Conservation (phyloP, 306 rosid species). For the Herpetospermum pedunculosum region DNA sequence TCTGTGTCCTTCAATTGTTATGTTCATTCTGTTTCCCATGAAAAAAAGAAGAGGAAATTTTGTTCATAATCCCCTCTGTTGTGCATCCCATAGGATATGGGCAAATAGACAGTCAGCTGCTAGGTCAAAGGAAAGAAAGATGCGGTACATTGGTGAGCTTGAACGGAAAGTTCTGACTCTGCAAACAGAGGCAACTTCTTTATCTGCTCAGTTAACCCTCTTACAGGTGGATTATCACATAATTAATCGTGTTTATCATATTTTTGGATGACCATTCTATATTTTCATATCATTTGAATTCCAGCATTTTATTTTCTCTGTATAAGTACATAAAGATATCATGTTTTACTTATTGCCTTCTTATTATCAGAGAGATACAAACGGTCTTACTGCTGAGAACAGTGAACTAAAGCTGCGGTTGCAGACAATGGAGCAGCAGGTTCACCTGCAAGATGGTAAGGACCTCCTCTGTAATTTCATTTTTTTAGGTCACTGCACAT, state of each 20-base stretch:
- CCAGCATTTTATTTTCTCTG: neutral
- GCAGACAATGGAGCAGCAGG: constrained; percentile 96
- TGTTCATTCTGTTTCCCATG: neutral
- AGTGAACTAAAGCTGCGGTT: constrained; percentile 79
- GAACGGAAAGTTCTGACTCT: constrained; percentile 87
- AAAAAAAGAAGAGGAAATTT: neutral
- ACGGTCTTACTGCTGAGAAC: constrained; percentile 73
- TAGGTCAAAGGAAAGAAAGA: constrained; percentile 95
- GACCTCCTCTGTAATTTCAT: neutral
- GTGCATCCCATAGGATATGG: constrained; percentile 58
- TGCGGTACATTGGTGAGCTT: constrained; percentile 87
- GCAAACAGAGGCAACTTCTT: constrained; percentile 86
- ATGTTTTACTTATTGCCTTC: constrained; percentile 2
- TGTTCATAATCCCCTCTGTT: constrained; percentile 2
- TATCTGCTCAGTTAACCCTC: constrained; percentile 85
- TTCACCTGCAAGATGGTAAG: constrained; percentile 93
- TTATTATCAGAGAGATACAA: constrained; percentile 70
- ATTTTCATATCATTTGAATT: neutral
- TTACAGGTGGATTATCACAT: constrained; percentile 46
- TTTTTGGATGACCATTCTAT: neutral
- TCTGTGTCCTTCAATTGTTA: neutral
- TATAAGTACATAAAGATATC: neutral
- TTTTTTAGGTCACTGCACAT: neutral
- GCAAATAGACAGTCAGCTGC: constrained; percentile 98
- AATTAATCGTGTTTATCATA: neutral